These are phyloP conservation scores for Beauveria scarabaeidicola DNA, from an alignment of 2,329 filamentous ascomycete genomes.

Conservation along the genomic window DNA sequence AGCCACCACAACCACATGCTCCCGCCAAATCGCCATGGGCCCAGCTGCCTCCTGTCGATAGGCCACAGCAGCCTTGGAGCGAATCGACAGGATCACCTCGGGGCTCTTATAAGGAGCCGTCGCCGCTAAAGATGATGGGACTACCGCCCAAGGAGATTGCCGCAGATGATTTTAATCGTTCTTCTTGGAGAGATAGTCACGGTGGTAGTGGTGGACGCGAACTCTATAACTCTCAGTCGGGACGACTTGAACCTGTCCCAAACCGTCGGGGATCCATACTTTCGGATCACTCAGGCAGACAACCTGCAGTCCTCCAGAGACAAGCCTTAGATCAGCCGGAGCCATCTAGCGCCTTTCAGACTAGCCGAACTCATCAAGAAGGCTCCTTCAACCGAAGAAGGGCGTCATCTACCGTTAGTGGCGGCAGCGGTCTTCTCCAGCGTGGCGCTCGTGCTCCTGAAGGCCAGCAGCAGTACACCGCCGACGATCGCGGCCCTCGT, in stretches of 20 bases:
- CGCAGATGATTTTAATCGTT: conserved; percentile 84
- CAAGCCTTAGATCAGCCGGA: conserved; percentile 61
- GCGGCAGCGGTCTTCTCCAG: conserved; percentile 65
- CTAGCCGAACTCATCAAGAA: conserved; percentile 58
- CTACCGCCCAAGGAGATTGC: conserved; percentile 70
- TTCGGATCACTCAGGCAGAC: conserved; percentile 57
- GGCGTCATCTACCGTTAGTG: conserved; percentile 86
- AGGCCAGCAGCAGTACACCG: conserved; percentile 25
- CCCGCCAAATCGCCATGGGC: conserved; percentile 92
- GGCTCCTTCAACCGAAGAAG: conserved; percentile 65
- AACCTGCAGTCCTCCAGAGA: conserved; percentile 73
- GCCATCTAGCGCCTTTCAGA: conserved; percentile 80
- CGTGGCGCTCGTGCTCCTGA: conserved; percentile 41
- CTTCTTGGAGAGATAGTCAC: conserved; percentile 67
- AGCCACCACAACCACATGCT: conserved; percentile 56
- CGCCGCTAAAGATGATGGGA: conserved; percentile 44
- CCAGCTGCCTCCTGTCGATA: conserved; percentile 73
- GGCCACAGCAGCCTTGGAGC: conserved; percentile 58
- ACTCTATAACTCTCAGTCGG: conserved; percentile 90
- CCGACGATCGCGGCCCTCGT: conserved; percentile 36
- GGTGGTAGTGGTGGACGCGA: conserved; percentile 55
- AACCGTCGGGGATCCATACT: conserved; percentile 66
- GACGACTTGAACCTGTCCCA: conserved; percentile 79
- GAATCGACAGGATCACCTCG: conserved; percentile 43
- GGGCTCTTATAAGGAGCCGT: conserved; percentile 45